phyloP scores from a whole-genome alignment of 805 yeast species.

The Ogataea ramenticola region DNA sequence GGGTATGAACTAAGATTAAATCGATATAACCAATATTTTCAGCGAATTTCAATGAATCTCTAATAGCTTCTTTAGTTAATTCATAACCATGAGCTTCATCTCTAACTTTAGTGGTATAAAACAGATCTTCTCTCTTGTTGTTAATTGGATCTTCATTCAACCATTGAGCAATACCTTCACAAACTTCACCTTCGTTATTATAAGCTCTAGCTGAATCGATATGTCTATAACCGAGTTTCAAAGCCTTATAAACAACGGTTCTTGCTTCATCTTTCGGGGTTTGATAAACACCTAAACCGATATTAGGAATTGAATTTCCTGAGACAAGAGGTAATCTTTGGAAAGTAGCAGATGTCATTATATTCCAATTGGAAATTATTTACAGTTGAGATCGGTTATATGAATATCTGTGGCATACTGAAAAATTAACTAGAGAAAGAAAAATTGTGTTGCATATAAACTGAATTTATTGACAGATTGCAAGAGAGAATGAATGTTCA shows the following conservation, averaged over 20 bases:
- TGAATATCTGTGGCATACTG: too few species aligned
- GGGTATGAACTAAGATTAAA: conserved; percentile 47
- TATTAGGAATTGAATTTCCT: conserved; percentile 47
- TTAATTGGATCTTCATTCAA: conserved; percentile 16
- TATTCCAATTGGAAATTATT: too few species aligned
- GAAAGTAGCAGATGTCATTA: conserved; percentile 22
- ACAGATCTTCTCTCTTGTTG: conserved; percentile 29
- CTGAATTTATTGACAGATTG: too few species aligned
- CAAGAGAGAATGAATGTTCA: too few species aligned
- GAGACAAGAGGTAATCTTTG: conserved; percentile 17
- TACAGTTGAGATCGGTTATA: too few species aligned
- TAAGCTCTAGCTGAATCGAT: conserved; percentile 65
- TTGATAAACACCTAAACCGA: conserved; percentile 51
- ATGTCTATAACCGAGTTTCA: conserved; percentile 63
- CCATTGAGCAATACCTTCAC: conserved; percentile 49
- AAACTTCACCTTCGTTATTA: conserved; percentile 57
- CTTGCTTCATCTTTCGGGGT: conserved; percentile 31
- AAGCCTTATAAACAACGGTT: conserved; percentile 46
- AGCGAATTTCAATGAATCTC: conserved; percentile 33
- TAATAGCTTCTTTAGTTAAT: conserved; percentile 34
- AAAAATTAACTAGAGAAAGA: too few species aligned
- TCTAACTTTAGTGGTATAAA: conserved; percentile 33
- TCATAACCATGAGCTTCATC: conserved; percentile 27
- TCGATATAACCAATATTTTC: conserved; percentile 44
- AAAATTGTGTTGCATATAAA: too few species aligned